These are phyloP conservation scores for Ascochyta koolunga DNA, from an alignment of 2,329 filamentous ascomycete species.

Conservation along the genomic window DNA sequence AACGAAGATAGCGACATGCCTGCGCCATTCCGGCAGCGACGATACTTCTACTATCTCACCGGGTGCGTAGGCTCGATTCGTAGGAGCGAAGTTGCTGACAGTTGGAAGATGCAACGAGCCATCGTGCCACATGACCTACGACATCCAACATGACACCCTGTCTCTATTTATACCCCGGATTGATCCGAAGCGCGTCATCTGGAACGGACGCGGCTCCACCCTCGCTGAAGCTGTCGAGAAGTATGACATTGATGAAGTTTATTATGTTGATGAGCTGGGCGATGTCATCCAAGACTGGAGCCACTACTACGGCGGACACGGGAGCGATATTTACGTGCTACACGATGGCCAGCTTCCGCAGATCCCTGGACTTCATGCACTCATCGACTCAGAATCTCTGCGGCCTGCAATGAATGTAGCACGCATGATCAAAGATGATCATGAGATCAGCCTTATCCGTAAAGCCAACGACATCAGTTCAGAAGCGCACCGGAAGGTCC, in stretches of 20 bases:
- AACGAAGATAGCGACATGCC: conserved; percentile 66
- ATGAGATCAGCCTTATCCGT: conserved; percentile 81
- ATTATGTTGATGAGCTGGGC: conserved; percentile 54
- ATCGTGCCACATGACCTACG: conserved; percentile 63
- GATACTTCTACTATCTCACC: conserved; percentile 67
- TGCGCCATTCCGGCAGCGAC: conserved; percentile 62
- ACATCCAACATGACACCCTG: conserved; percentile 65
- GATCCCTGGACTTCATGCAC: conserved; percentile 13
- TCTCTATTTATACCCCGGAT: conserved; percentile 76
- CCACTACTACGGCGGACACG: conserved; percentile 22
- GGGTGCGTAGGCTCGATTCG: conserved; percentile 45
- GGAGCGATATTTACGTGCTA: conserved; percentile 45
- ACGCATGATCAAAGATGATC: conserved; percentile 80
- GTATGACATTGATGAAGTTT: conserved; percentile 74
- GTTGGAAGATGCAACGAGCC: conserved; percentile 52
- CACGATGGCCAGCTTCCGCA: conserved; percentile 31
- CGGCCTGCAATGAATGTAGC: conserved; percentile 76
- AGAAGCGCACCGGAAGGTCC: conserved; percentile 74
- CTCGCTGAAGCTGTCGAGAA: conserved; percentile 65
- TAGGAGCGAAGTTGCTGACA: conserved; percentile 14
- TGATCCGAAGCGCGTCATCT: conserved; percentile 66
- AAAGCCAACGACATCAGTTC: conserved; percentile 82
- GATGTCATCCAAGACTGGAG: conserved; percentile 42
- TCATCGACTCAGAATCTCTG: conserved; percentile 53
- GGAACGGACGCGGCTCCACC: conserved; percentile 66